phyloP scores from a whole-genome alignment of 2,329 filamentous ascomycete genomes.

The Ascochyta clinopodiicola region DNA sequence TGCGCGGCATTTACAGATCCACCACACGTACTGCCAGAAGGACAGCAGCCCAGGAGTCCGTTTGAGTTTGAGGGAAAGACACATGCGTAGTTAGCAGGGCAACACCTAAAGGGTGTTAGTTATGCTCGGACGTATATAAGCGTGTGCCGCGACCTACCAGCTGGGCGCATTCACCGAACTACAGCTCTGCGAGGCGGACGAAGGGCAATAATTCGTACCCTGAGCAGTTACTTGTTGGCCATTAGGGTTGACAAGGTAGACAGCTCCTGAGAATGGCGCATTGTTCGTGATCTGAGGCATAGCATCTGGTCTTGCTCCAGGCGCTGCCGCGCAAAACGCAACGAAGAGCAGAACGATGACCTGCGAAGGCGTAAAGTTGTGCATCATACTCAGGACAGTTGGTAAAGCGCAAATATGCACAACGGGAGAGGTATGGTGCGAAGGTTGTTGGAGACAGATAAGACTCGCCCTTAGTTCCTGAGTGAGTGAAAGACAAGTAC shows the following conservation, averaged over 20 bases:
- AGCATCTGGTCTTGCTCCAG: slow-evolving; percentile 36
- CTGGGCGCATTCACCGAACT: slow-evolving; percentile 50
- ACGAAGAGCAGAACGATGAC: slow-evolving; percentile 1
- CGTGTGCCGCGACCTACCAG: slow-evolving; percentile 44
- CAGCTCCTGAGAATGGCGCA: slow-evolving; percentile 49
- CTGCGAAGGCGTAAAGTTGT: not conserved
- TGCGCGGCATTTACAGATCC: slow-evolving; percentile 42
- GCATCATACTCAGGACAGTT: not conserved
- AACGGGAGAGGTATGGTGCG: too few relatives aligned
- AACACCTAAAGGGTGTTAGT: slow-evolving; percentile 40
- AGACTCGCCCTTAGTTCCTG: not conserved
- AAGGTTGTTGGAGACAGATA: not conserved
- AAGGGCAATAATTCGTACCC: slow-evolving; percentile 42
- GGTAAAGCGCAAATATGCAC: too few relatives aligned
- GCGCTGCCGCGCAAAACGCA: slow-evolving; percentile 27
- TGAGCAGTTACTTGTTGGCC: slow-evolving; percentile 45
- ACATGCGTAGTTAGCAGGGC: slow-evolving; percentile 45
- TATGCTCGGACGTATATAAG: not conserved
- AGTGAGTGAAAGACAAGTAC: not conserved
- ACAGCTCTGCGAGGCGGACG: slow-evolving; percentile 50
- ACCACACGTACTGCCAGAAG: slow-evolving; percentile 41
- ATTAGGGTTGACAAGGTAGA: slow-evolving; percentile 47
- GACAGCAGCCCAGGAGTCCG: slow-evolving; percentile 49
- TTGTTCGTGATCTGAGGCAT: slow-evolving; percentile 44
- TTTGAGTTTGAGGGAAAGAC: slow-evolving; percentile 39